Evolutionary conservation across 371 early-diverging fungal species (phyloP).

Genomic region (Nematocida sp.): DNA sequence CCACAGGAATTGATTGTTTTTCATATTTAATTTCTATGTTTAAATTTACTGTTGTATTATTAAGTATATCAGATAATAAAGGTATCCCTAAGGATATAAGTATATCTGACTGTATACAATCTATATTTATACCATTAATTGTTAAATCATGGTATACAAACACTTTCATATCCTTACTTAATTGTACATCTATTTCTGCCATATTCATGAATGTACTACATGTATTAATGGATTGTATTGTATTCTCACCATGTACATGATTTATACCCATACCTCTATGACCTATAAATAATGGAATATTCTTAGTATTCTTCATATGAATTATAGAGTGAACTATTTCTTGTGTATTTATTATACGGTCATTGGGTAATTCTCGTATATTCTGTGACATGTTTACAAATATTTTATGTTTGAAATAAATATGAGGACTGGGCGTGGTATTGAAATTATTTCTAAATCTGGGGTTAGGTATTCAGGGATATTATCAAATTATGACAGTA

Average conservation of each 20-base stretch:
- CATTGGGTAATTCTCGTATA: not conserved
- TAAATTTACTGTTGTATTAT: conserved; percentile 9
- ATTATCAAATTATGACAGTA: conserved; percentile 15
- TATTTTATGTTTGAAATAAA: conserved; percentile 50
- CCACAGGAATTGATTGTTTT: not conserved
- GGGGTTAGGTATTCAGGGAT: conserved; percentile 41
- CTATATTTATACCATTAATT: not conserved
- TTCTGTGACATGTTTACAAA: conserved; percentile 12
- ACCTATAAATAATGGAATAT: conserved; percentile 34
- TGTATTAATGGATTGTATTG: not conserved
- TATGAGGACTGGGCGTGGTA: conserved; percentile 4
- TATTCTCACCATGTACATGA: conserved; percentile 8
- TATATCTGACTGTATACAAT: not conserved
- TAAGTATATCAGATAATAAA: not conserved
- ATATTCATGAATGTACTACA: conserved; percentile 1
- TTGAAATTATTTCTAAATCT: conserved; percentile 40
- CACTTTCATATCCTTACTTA: conserved; percentile 18
- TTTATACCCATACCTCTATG: conserved; percentile 35
- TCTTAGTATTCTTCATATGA: not conserved
- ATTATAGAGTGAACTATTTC: not conserved
- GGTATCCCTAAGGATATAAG: not conserved
- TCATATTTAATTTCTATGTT: conserved; percentile 55
- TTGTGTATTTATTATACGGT: not conserved
- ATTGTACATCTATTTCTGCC: conserved; percentile 56
- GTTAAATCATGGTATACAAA: conserved; percentile 28